These are phyloP conservation scores for Aspergillus aculeatus DNA, from an alignment of 2,329 filamentous ascomycete species.

Conservation along the genomic window DNA sequence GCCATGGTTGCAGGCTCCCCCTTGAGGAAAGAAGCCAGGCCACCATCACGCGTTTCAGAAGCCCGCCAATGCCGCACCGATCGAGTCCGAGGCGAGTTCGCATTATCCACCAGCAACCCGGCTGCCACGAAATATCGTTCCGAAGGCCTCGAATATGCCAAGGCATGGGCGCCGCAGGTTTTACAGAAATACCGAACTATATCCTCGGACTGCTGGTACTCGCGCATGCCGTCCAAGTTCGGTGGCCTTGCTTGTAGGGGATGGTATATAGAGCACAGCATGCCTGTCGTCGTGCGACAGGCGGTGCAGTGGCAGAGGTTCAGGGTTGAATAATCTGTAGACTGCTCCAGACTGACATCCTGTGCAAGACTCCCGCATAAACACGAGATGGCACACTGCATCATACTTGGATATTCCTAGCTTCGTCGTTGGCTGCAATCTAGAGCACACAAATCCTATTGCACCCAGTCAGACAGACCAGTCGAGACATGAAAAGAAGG, in stretches of 20 bases:
- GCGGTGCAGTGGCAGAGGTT: slow-evolving; percentile 53
- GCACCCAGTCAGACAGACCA: background rate
- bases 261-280: slow-evolving; percentile 48
- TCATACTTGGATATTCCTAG: background rate
- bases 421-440: background rate
- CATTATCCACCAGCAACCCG: slow-evolving; percentile 26
- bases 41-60: slow-evolving; percentile 30
- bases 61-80: slow-evolving; percentile 30
- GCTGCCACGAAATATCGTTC: slow-evolving; percentile 36
- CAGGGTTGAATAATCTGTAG: slow-evolving; percentile 21
- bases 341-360: slow-evolving; percentile 25
- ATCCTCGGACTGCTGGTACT: slow-evolving; percentile 46
- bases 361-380: slow-evolving; percentile 29
- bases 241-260: slow-evolving; percentile 38
- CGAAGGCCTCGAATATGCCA: slow-evolving; percentile 26
- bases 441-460: background rate
- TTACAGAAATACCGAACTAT: slow-evolving; percentile 51
- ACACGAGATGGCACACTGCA: slow-evolving; percentile 25
- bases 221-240: slow-evolving; percentile 36
- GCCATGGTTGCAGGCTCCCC: slow-evolving; percentile 16
- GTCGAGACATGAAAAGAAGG: background rate
- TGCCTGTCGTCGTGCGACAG: slow-evolving; percentile 52
- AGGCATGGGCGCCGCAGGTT: slow-evolving; percentile 51
- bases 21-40: slow-evolving; percentile 27
- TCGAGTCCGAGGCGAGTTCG: slow-evolving; percentile 18